These are phyloP conservation scores for Haematococcus lacustris DNA, from an alignment of 139 green algal species.

Conservation along the genomic window DNA sequence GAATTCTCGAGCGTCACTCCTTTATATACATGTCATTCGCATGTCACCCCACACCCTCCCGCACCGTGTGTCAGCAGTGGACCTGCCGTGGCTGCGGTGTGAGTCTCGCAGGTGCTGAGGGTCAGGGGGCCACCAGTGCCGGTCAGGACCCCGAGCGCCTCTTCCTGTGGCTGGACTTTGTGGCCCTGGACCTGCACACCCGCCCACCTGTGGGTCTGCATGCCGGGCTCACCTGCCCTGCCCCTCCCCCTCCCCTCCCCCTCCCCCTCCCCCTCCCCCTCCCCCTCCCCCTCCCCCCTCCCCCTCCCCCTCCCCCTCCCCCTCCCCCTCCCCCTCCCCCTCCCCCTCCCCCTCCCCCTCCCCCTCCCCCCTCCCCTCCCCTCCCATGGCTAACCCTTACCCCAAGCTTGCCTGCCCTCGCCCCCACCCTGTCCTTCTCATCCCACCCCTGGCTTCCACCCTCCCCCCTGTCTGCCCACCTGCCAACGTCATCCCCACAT, in stretches of 20 bases:
- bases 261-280: no score
- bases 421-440: no score
- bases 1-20: no score
- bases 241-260: background rate
- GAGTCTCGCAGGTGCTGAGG: no score
- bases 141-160: background rate
- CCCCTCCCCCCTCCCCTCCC: background rate
- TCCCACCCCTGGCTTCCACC: no score
- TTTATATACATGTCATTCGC: no score
- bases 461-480: background rate
- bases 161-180: background rate
- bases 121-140: no score
- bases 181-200: background rate
- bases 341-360: background rate
- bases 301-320: no score
- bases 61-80: no score
- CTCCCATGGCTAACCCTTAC: background rate
- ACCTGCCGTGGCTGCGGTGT: no score
- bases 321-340: no score
- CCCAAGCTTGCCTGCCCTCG: background rate
- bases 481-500: background rate
- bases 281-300: background rate
- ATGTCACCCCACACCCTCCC: no score
- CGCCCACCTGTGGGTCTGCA: background rate
- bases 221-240: background rate